Percentiles rank a stretch among this genome's conserved stretches.
These are phyloP conservation scores for Hypoxylon sp. DNA, from an alignment of 2,329 filamentous ascomycete species.

Conservation along the genomic window DNA sequence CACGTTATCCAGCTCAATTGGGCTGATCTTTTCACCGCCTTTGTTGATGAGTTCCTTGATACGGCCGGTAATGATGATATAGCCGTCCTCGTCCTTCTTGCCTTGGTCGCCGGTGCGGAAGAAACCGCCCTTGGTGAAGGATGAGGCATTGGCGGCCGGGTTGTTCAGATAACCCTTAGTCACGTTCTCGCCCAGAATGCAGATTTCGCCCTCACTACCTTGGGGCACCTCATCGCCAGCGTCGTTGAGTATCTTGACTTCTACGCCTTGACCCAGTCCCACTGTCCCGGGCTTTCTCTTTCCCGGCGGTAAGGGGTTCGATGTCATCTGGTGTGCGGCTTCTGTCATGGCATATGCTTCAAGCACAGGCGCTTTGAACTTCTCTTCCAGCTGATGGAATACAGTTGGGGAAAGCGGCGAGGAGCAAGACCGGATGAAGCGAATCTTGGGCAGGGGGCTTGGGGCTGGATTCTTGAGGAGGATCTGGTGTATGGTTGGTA, in stretches of 20 bases:
- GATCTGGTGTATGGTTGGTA: slow-evolving; percentile 94
- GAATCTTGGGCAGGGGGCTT: slow-evolving; percentile 77
- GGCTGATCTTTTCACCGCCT: slow-evolving; percentile 90
- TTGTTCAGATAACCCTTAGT: slow-evolving; percentile 91
- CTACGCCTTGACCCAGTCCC: slow-evolving; percentile 86
- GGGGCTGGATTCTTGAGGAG: slow-evolving; percentile 81
- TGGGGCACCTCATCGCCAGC: slow-evolving; percentile 77
- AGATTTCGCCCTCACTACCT: slow-evolving; percentile 84
- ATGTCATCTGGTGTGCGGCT: slow-evolving; percentile 88
- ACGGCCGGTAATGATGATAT: slow-evolving; percentile 88
- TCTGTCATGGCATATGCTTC: slow-evolving; percentile 96
- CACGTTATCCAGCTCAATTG: slow-evolving; percentile 89
- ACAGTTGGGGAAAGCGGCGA: slow-evolving; percentile 86
- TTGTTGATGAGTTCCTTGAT: slow-evolving; percentile 96
- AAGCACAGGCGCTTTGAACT: slow-evolving; percentile 83
- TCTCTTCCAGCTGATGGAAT: slow-evolving; percentile 83
- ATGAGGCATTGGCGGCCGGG: slow-evolving; percentile 78
- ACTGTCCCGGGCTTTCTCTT: slow-evolving; percentile 87
- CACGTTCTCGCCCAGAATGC: slow-evolving; percentile 85
- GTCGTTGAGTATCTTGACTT: slow-evolving; percentile 82
- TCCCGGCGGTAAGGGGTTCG: slow-evolving; percentile 77
- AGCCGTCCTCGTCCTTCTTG: slow-evolving; percentile 83
- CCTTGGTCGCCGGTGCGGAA: slow-evolving; percentile 93
- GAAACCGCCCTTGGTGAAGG: slow-evolving; percentile 82
- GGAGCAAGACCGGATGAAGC: slow-evolving; percentile 91